Percentiles rank a stretch among this genome's conserved stretches.
Evolutionary conservation across 352 stramenopile genomes (phyloP).

Genomic region (Phytophthora quininea): DNA sequence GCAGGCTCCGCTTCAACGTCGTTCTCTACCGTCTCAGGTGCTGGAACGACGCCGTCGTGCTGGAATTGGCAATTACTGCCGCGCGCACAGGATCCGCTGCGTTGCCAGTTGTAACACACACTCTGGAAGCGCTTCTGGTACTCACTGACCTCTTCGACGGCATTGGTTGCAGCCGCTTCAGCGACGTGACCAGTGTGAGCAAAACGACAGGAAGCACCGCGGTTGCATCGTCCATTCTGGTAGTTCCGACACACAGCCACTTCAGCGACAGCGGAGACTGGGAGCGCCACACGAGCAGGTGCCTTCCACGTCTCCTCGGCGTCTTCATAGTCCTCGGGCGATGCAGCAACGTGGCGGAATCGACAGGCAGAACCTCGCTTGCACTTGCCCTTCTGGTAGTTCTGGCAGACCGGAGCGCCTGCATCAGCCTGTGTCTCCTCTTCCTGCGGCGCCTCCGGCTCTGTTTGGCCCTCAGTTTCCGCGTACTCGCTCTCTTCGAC

Average conservation of each 20-base stretch:
- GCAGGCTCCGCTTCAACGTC: conserved; percentile 4
- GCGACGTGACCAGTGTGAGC: conserved; percentile 45
- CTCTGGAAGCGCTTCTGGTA: conserved; percentile 74
- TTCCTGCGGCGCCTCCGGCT: conserved; percentile 23
- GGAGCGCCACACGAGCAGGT: conserved; percentile 43
- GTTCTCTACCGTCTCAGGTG: no score
- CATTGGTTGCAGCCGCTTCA: conserved; percentile 18
- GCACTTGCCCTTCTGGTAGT: conserved; percentile 74
- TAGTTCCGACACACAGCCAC: conserved; percentile 64
- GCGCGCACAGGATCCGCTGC: conserved; percentile 41
- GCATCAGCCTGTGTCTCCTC: conserved; percentile 49
- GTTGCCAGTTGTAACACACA: conserved; percentile 72
- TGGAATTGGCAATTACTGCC: conserved; percentile 59
- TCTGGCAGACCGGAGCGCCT: conserved; percentile 61
- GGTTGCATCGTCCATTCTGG: conserved; percentile 44
- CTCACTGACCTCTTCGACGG: conserved; percentile 61
- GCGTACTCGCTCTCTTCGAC: conserved; percentile 11
- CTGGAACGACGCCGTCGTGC: conserved; percentile 29
- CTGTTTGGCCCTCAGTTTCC: conserved; percentile 2
- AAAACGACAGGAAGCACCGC: conserved; percentile 62
- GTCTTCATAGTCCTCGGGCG: conserved; percentile 14
- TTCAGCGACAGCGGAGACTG: conserved; percentile 46
- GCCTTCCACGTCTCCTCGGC: conserved; percentile 23
- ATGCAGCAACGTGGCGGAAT: conserved; percentile 56
- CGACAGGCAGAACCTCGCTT: conserved; percentile 67